Evolutionary conservation across 2,329 filamentous ascomycete species (phyloP), one percentile per base, ranked within the genome.

Genomic region (Harringtonia lauricola): DNA sequence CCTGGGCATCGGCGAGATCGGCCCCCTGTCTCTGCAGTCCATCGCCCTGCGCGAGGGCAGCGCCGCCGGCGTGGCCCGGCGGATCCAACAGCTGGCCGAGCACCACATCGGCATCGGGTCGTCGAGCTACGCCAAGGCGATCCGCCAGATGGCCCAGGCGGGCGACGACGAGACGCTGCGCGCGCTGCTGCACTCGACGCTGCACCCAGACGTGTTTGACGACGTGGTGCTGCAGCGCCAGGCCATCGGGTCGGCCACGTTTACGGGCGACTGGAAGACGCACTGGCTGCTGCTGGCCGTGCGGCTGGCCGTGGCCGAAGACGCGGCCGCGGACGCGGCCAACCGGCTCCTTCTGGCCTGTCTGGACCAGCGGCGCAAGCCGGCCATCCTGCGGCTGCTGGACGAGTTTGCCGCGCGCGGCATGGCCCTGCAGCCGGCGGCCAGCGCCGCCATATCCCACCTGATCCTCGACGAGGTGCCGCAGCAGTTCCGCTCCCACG

Each of bases 1-100:
- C 53, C 74, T 94, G 41, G 84, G 84, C 2, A 66, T 94, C 6
- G 69, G 76, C 39, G 66, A 70, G 30, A 81, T 95, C 49, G 88
- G 88, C 0, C 82, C 87, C 0, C 64, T 83, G 17, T 83, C 86
- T 4, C 59, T 95, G 18, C 83, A 88, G 50, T 81, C 89, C 37
- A 77, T 95, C 59, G 86, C 81, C 4, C 60, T 83, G 12, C 73
- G 85, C 54, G 76, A 83, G 42, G 59, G 65, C 2, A 29, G 39
- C 10, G 59, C 76, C 0, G 63, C 70, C 28, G 72, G 69, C 8
- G 65, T 92, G n/a, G 55, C 68, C 21, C 57, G 64, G 1, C 75
- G 77, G 28, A 70, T 94, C 22, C 58, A 68, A 22, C 70, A 77
- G 43, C 66, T 95, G 3, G 66, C 73, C 47, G 63, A 69, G 41